These are phyloP conservation scores for Spinacia oleracea DNA, from an alignment of 179 eudicot genomes.

Conservation along the genomic window DNA sequence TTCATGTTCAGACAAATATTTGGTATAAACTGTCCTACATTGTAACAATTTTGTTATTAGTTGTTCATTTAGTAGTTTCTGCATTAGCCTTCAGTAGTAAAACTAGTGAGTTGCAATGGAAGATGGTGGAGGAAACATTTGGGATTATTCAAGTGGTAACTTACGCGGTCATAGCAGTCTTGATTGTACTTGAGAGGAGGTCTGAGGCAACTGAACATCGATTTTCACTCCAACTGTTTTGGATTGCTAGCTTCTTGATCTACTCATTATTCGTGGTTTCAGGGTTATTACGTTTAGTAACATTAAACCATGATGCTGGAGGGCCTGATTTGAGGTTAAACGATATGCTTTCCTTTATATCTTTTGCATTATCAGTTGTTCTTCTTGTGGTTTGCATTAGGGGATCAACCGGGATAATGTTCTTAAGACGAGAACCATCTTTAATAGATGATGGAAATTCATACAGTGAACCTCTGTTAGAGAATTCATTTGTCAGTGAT, in stretches of 20 bases:
- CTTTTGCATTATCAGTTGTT: slow-evolving; percentile 42
- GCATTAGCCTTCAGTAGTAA: slow-evolving; percentile 36
- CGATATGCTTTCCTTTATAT: slow-evolving; percentile 44
- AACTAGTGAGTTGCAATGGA: slow-evolving; percentile 38
- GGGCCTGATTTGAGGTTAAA: slow-evolving; percentile 40
- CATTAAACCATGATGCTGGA: slow-evolving; percentile 14
- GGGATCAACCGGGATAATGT: slow-evolving; percentile 63
- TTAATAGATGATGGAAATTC: slow-evolving; percentile 31
- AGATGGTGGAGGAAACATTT: slow-evolving; percentile 51
- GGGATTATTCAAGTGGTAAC: slow-evolving; percentile 67
- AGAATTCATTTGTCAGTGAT: slow-evolving; percentile 50
- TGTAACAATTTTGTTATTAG: slow-evolving; percentile 36
- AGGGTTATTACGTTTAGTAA: slow-evolving; percentile 41
- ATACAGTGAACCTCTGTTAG: slow-evolving; percentile 44
- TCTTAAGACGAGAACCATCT: slow-evolving; percentile 18
- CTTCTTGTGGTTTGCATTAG: slow-evolving; percentile 47
- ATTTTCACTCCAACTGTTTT: slow-evolving; percentile 47
- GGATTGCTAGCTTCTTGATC: slow-evolving; percentile 50
- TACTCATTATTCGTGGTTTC: slow-evolving; percentile 48
- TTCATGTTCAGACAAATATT: slow-evolving; percentile 29
- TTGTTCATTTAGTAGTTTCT: slow-evolving; percentile 38
- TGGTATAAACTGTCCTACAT: slow-evolving; percentile 54
- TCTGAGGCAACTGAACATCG: slow-evolving; percentile 60
- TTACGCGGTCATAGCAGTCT: slow-evolving; percentile 39
- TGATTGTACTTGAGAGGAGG: slow-evolving; percentile 56